These are phyloP conservation scores for Nemophila menziesii DNA, from an alignment of 257 asterid species.

Conservation along the genomic window DNA sequence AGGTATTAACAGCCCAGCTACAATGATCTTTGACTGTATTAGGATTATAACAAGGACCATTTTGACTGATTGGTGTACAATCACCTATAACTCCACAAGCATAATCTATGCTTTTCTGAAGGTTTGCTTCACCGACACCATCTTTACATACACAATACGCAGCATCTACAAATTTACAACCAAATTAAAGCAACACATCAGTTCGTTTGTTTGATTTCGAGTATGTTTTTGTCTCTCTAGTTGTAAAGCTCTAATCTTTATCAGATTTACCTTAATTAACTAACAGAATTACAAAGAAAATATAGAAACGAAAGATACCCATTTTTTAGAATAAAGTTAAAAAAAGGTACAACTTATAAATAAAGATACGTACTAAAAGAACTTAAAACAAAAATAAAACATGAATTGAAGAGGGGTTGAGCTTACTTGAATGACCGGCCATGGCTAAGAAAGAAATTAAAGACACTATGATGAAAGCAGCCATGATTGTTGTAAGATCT, in stretches of 20 bases:
- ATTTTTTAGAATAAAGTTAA: neutral
- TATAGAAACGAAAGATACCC: too few species aligned
- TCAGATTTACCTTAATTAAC: too few species aligned
- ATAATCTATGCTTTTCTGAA: constrained; percentile 72
- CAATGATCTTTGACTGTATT: constrained; percentile 79
- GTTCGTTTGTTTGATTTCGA: too few species aligned
- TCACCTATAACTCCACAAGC: constrained; percentile 86
- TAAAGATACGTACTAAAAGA: neutral
- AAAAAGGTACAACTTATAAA: neutral
- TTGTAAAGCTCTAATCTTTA: too few species aligned
- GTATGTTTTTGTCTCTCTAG: too few species aligned
- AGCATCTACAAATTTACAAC: constrained; percentile 33
- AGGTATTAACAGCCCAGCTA: constrained; percentile 76
- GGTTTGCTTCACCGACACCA: constrained; percentile 23
- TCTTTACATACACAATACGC: constrained; percentile 50
- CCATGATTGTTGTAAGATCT: constrained; percentile 36
- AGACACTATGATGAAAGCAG: constrained; percentile 33
- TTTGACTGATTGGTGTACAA: constrained; percentile 45
- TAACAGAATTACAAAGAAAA: too few species aligned
- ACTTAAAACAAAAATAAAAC: constrained; percentile 1
- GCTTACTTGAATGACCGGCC: constrained; percentile 35
- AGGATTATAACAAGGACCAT: constrained; percentile 62
- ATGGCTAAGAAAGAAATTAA: constrained; percentile 36
- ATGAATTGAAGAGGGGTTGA: neutral
- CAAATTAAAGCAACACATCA: constrained; percentile 4